Evolutionary conservation across 169 alveolate genomes (phyloP).

Genomic region (Plasmodium coatneyi): DNA sequence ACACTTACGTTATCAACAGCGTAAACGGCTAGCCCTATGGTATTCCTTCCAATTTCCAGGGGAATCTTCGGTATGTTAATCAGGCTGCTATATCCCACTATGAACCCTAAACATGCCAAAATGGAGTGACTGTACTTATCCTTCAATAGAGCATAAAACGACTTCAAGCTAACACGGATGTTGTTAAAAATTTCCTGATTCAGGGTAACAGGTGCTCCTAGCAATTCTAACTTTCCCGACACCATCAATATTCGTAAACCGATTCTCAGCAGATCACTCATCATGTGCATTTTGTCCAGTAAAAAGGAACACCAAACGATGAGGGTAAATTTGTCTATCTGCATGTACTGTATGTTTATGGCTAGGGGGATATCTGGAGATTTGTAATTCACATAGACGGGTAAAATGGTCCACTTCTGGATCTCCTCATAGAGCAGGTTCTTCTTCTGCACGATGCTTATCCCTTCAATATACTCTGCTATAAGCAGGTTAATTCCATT

Average conservation of each 20-base stretch:
- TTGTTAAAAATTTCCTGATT: constrained; percentile 85
- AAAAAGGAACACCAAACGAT: constrained; percentile 88
- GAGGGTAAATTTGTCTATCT: constrained; percentile 83
- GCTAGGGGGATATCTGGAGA: constrained; percentile 85
- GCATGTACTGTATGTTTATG: constrained; percentile 82
- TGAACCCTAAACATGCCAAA: constrained; percentile 84
- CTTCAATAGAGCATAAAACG: constrained; percentile 85
- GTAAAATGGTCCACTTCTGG: constrained; percentile 72
- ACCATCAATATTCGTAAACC: constrained; percentile 86
- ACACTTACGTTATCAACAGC: constrained; percentile 92
- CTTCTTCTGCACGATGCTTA: constrained; percentile 51
- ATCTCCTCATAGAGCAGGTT: constrained; percentile 67
- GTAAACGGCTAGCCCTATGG: constrained; percentile 90
- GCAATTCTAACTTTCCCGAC: constrained; percentile 81
- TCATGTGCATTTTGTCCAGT: constrained; percentile 87
- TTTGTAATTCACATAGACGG: constrained; percentile 76
- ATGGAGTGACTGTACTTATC: constrained; percentile 87
- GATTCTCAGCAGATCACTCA: constrained; percentile 87
- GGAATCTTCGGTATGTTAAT: constrained; percentile 92
- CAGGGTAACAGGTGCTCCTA: constrained; percentile 90
- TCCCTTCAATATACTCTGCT: constrained; percentile 72
- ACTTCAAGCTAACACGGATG: constrained; percentile 82
- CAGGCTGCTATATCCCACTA: constrained; percentile 91
- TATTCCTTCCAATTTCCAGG: constrained; percentile 88
- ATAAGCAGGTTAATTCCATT: constrained; percentile 58